Base-by-base conservation (phyloP, 768 basidiomycete species). In the Boletus coccyginus region DNA sequence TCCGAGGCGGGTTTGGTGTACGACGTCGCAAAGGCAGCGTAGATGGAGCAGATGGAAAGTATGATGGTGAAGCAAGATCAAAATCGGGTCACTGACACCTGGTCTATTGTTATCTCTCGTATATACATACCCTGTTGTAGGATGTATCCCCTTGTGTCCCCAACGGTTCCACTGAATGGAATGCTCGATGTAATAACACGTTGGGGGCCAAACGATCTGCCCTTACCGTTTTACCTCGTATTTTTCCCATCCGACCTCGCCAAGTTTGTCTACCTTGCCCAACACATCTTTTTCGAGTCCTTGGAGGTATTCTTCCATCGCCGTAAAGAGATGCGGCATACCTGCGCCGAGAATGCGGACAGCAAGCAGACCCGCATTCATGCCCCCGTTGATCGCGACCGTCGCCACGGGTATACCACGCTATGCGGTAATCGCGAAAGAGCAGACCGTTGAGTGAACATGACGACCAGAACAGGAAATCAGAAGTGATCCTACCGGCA, bases 331-430 rank as follows among this genome's bases (percentile, higher is more conserved):
- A 8, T 69, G 66, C 0, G 93, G 92, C 21, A 87, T 84, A 3
- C 88, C 84, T 1, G 86, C 80, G 1, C 86, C 85, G 6, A 99
- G 77, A 17, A 98, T 94, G 13, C 96, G 85, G 6, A 95, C 83
- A 0, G 96, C 94, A 14, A 98, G 81, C 3, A 99, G 75, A 1
- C 88, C 97, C 1, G 95, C 97, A 66, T 98, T 99, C 53, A 85
- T 92, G 17, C 90, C 85, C 65, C 97, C 97, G 71, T 95, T 94
- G 70, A 98, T 98, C 0, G 95, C 96, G 17, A 98, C 94, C 3
- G 96, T 98, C 5, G 97, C 97, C 14, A 96, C 94, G 5, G 97
- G 97, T 56, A 98, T 90, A 17, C 96, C 97, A 38, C 95, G 84
- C 95, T 97, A 41, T 33, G 8, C 24, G 7, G 50, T 7, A 47